phyloP scores from a whole-genome alignment of 2,329 filamentous ascomycete species.

The Pyrenophora tritici-repentis region DNA sequence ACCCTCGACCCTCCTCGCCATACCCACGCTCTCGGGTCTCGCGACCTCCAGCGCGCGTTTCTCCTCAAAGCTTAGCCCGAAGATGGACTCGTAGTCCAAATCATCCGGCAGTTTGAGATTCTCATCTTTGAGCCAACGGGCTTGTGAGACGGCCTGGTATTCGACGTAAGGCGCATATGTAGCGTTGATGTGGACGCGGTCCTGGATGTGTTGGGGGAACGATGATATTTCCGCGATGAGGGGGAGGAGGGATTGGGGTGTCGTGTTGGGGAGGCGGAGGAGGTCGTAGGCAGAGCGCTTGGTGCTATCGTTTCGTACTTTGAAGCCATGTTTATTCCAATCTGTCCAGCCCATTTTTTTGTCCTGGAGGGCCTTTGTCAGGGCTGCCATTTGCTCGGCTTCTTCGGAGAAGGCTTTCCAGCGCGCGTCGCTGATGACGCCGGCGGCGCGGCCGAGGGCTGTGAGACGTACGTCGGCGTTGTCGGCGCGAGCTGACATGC shows the following conservation, averaged over 20 bases:
- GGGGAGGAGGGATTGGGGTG: constrained; percentile 61
- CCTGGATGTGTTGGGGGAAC: constrained; percentile 64
- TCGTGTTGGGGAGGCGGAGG: constrained; percentile 64
- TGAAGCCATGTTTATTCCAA: constrained; percentile 75
- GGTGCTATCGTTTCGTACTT: constrained; percentile 67
- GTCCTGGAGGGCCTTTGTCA: constrained; percentile 65
- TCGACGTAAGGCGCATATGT: constrained; percentile 85
- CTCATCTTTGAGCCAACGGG: constrained; percentile 76
- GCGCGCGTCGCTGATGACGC: constrained; percentile 76
- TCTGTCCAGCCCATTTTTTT: constrained; percentile 63
- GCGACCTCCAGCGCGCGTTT: constrained; percentile 70
- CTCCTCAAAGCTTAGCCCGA: constrained; percentile 80
- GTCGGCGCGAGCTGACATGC: constrained; percentile 88
- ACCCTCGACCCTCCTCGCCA: constrained; percentile 86
- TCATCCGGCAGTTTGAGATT: constrained; percentile 70
- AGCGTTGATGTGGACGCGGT: constrained; percentile 78
- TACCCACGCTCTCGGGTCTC: constrained; percentile 81
- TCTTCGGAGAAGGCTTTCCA: constrained; percentile 74
- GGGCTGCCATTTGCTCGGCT: constrained; percentile 67
- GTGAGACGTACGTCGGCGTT: constrained; percentile 92
- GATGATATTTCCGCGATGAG: constrained; percentile 61
- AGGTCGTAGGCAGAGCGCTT: constrained; percentile 78
- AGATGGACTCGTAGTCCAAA: constrained; percentile 74
- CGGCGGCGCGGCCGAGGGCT: constrained; percentile 72
- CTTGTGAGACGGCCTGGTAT: constrained; percentile 69